Evolutionary conservation across 1,284 basidiomycete species (phyloP), one percentile per base, ranked within the genome.

Genomic region (Thelephora terrestris): DNA sequence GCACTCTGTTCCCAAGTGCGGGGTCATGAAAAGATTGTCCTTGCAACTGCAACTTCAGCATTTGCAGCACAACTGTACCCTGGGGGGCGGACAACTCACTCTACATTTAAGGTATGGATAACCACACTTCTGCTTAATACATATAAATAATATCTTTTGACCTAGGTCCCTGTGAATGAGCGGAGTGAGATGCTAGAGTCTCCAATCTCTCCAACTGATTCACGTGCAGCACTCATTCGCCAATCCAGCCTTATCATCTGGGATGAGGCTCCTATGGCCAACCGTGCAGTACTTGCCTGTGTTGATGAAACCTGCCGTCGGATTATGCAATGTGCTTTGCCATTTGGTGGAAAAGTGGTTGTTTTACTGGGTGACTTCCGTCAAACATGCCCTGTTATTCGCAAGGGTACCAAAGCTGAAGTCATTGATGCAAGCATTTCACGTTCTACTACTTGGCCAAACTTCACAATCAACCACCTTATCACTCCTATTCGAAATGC

Each of bases 261-360:
- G n/a, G 69, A 71, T 47, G 65, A 71, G 50, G 63, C 64, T 5
- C 67, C 68, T 0, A 70, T 69, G 65, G 63, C 64, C 5, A 69
- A 70, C 46, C 54, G 54, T 12, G 60, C 64, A 0, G 66, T 66
- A 2, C 43, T 67, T 1, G 40, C 53, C 2, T 68, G 68, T 48
- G 62, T 70, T 17, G 65, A 71, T 12, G 34, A 36, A 36, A n/a
- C n/a, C 34, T 36, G 34, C 34, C 34, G 34, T n/a, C 10, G n/a
- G n/a, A n/a, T 36, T 10, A 36, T 36, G 34, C 10, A 36, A 36
- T 12, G n/a, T n/a, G 34, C 10, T n/a, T n/a, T 36, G n/a, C 65
- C 64, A 0, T 71, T 70, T 53, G 66, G 68, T 4, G 66, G 65
- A 1, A 71, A 68, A 47, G 48, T 61, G 5, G 44, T 71, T n/a